These are phyloP conservation scores for Trichoderma orchidacearum DNA, from an alignment of 495 filamentous ascomycete genomes.

Conservation along the genomic window DNA sequence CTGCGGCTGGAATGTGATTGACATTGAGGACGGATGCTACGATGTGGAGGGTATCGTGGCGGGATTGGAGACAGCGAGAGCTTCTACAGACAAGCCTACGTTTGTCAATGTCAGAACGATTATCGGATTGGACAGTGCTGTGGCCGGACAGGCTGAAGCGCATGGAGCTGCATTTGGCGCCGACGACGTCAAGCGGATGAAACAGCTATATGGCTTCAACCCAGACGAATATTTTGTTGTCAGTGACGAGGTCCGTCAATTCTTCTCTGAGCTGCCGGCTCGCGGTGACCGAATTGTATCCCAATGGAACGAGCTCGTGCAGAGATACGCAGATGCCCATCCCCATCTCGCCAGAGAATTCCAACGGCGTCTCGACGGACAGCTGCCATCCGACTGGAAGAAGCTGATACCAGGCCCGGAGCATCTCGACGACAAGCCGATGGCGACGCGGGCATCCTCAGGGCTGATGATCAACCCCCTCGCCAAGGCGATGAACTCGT, in stretches of 20 bases:
- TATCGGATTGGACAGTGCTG: constrained; percentile 90
- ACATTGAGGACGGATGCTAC: constrained; percentile 79
- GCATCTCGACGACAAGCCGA: constrained; percentile 69
- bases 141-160: constrained; percentile 83
- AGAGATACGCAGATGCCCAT: constrained; percentile 67
- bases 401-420: constrained; percentile 73
- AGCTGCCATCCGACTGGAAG: constrained; percentile 95
- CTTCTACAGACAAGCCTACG: constrained; percentile 88
- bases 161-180: constrained; percentile 90
- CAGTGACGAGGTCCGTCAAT: constrained; percentile 85
- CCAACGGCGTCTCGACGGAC: constrained; percentile 60
- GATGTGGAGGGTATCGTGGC: constrained; percentile 79
- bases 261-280: constrained; percentile 66
- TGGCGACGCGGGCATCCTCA: constrained; percentile 89
- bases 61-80: constrained; percentile 70
- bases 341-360: constrained; percentile 67
- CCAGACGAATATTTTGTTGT: constrained; percentile 86
- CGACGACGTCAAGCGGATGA: constrained; percentile 82
- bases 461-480: constrained; percentile 85
- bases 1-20: constrained; percentile 89
- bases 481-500: constrained; percentile 69
- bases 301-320: constrained; percentile 88
- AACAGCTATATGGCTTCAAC: constrained; percentile 89
- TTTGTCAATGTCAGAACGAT: constrained; percentile 95
- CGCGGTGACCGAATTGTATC: constrained; percentile 80